phyloP scores from a whole-genome alignment of 345 rosid species.

The Ceriops zippeliana region DNA sequence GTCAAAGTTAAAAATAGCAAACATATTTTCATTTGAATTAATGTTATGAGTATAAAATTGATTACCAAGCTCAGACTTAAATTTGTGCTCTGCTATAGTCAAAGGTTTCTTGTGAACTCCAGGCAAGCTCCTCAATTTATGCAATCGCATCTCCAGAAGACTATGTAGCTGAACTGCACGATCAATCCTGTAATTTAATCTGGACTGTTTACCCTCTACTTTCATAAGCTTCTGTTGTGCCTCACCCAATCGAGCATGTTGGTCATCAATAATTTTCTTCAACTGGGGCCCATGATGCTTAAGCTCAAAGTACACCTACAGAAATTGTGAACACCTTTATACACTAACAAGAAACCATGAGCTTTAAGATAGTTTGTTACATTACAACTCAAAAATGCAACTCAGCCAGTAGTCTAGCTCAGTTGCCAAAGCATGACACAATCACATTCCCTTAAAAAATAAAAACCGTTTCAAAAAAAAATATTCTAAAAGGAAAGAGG shows the following conservation, averaged over 20 bases:
- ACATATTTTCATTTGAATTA: background rate
- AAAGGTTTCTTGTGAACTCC: conserved; percentile 79
- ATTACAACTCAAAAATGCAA: no score
- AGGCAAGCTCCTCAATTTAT: conserved; percentile 60
- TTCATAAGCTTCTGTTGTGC: conserved; percentile 58
- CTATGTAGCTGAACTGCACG: conserved; percentile 42
- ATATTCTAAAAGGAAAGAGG: background rate
- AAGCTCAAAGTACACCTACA: conserved; percentile 78
- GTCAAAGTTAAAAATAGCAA: background rate
- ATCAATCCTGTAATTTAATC: conserved; percentile 55
- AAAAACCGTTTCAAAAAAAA: background rate
- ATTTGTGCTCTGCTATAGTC: conserved; percentile 77
- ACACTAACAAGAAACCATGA: conserved; percentile 5
- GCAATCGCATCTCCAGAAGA: conserved; percentile 59
- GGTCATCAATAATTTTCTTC: conserved; percentile 73
- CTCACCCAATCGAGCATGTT: conserved; percentile 55
- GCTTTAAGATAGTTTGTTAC: no score
- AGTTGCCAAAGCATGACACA: background rate
- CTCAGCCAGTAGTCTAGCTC: background rate
- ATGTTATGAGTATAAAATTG: conserved; percentile 1
- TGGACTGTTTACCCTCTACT: conserved; percentile 60
- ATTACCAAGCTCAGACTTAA: conserved; percentile 82
- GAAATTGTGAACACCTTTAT: conserved; percentile 2
- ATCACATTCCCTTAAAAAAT: background rate
- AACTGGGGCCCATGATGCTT: conserved; percentile 85